Percentiles rank a stretch among this genome's conserved stretches.
Evolutionary conservation across 371 early-diverging fungal species (phyloP).

Genomic region (Mortierella sp.): DNA sequence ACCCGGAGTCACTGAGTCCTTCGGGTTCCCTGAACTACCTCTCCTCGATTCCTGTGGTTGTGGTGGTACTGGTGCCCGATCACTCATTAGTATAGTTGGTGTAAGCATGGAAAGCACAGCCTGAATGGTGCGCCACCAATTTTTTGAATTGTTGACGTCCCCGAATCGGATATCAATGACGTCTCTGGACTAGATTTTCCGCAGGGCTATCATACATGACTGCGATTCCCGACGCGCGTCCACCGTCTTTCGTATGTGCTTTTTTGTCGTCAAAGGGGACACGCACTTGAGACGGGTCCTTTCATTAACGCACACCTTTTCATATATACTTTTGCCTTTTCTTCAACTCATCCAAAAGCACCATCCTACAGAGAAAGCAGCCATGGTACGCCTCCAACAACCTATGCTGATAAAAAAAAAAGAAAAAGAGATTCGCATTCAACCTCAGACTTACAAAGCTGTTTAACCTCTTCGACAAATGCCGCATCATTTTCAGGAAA

Average conservation of each 20-base stretch:
- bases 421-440: background rate
- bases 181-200: background rate
- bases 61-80: slow-evolving; percentile 8
- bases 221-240: slow-evolving; percentile 30
- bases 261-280: background rate
- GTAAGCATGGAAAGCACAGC: background rate
- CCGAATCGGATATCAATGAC: too few species aligned
- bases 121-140: slow-evolving; percentile 2
- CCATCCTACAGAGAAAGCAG: slow-evolving; percentile 1
- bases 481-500: background rate
- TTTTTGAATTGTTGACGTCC: too few species aligned
- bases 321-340: background rate
- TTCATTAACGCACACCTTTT: background rate
- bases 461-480: background rate
- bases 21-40: background rate
- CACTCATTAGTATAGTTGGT: background rate
- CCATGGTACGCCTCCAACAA: slow-evolving; percentile 14
- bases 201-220: slow-evolving; percentile 7
- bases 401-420: background rate
- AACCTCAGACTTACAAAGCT: too few species aligned
- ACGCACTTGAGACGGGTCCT: slow-evolving; percentile 1
- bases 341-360: slow-evolving; percentile 1
- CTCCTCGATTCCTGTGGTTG: background rate
- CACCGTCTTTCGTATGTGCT: slow-evolving; percentile 33
- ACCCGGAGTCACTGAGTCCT: background rate